Evolutionary conservation across 1,284 basidiomycete genomes (phyloP).

Genomic region (Sporisorium graminicola): DNA sequence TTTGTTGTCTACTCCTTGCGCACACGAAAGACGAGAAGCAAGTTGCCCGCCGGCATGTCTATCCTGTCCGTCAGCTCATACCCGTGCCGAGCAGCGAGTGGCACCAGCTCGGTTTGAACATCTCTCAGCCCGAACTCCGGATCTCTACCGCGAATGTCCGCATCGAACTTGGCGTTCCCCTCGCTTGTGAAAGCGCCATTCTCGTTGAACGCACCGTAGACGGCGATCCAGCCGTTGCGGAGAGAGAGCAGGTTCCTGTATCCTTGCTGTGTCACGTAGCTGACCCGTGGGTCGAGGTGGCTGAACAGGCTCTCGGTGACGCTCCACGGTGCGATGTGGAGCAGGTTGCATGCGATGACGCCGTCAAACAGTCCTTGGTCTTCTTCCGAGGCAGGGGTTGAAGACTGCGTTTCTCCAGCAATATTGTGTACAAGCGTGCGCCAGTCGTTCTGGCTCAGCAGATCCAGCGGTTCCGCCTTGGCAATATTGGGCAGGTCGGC

Average conservation of each 20-base stretch:
- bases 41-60: conserved; percentile 51
- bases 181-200: conserved; percentile 31
- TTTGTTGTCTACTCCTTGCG: conserved; percentile 16
- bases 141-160: conserved; percentile 38
- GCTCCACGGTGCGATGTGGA: conserved; percentile 41
- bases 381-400: neutral
- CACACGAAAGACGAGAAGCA: conserved; percentile 33
- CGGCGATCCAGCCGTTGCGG: conserved; percentile 39
- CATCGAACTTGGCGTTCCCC: conserved; percentile 51
- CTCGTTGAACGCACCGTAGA: conserved; percentile 59
- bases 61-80: conserved; percentile 35
- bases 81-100: conserved; percentile 43
- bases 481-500: conserved; percentile 26
- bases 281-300: conserved; percentile 42
- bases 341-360: conserved; percentile 49
- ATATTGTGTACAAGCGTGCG: conserved; percentile 33
- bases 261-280: conserved; percentile 39
- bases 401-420: conserved; percentile 9
- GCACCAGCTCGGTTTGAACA: conserved; percentile 39
- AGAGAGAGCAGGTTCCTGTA: conserved; percentile 21
- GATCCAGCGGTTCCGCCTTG: conserved; percentile 37
- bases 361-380: conserved; percentile 41
- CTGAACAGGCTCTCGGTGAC: conserved; percentile 51
- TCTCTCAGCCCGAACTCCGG: conserved; percentile 50
- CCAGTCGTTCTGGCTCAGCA: conserved; percentile 45